Conservation (phyloP, 352 stramenopile genomes). For the Phytopythium kandeliae region DNA sequence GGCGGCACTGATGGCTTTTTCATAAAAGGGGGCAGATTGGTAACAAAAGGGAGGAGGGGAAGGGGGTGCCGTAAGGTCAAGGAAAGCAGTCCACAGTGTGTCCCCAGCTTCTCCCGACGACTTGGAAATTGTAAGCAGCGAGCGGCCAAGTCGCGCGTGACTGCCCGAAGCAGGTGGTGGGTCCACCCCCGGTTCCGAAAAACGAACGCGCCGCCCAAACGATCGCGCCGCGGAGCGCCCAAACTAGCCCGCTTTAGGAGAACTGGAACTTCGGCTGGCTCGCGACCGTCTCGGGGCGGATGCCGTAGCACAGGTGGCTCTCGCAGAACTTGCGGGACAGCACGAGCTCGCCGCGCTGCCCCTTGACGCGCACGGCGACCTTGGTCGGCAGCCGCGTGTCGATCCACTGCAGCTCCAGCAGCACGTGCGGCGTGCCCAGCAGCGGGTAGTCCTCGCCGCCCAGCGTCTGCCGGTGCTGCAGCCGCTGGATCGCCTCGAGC, state of each 20-base stretch:
- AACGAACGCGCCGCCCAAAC: neutral
- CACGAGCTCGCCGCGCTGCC: slow-evolving; percentile 16
- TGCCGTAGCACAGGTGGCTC: slow-evolving; percentile 30
- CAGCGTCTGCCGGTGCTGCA: slow-evolving; percentile 39
- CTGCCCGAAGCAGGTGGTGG: too few relatives aligned
- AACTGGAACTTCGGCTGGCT: slow-evolving; percentile 3
- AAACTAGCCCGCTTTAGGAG: neutral
- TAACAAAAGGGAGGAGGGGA: neutral
- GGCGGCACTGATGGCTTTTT: slow-evolving; percentile 1
- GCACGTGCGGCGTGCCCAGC: slow-evolving; percentile 37
- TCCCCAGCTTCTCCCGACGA: neutral
- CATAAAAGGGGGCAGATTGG: neutral
- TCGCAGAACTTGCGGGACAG: slow-evolving; percentile 37
- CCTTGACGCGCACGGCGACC: slow-evolving; percentile 34
- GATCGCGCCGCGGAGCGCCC: neutral
- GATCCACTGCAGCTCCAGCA: slow-evolving; percentile 57
- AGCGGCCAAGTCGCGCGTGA: neutral
- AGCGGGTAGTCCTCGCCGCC: slow-evolving; percentile 32
- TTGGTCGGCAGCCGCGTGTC: slow-evolving; percentile 50
- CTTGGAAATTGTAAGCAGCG: slow-evolving; percentile 1
- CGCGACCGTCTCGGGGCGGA: slow-evolving; percentile 7
- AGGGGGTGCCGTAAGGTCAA: too few relatives aligned
- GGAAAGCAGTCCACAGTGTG: too few relatives aligned
- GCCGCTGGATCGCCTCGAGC: slow-evolving; percentile 33
- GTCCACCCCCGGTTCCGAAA: neutral